Base-by-base conservation (phyloP, 2,329 filamentous ascomycete genomes). In the Aspergillus brasiliensis region DNA sequence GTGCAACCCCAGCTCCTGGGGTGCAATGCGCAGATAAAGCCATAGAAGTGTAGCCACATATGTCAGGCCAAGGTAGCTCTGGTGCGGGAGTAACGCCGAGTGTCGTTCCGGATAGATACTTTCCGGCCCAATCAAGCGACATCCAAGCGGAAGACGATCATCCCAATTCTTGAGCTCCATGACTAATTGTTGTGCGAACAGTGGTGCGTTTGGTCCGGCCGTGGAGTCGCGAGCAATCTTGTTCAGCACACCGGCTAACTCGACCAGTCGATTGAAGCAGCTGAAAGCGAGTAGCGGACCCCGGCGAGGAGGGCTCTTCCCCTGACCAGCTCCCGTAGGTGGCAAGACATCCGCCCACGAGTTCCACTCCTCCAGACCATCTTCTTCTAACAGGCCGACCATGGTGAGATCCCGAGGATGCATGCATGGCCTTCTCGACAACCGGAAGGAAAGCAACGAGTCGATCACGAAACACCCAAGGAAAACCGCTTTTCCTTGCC, bases 281-380 rank as follows among this genome's bases (percentile, higher is more conserved):
- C 83, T 86, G 19, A 83, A 68, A 23, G 79, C 75, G 31, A 80
- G 74, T 2, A 81, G 71, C 10, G 77, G 78, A 17, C 77, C 74
- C 54, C 72, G 70, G 5, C 67, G 71, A 10, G 74, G 74, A 5
- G 70, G 56, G 57, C 68, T 71, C 25, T 68, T 71, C 5, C 62
- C 65, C 27, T 70, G 65, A n/a, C 64, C 51, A 56, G 65, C 66
- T n/a, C 68, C 72, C 25, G 52, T 73, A 34, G 63, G 74, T 66
- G 67, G 75, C 65, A 77, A 58, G 11, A 76, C 72, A 46, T 86
- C 84, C 4, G 80, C 78, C 89, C 89, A 92, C 0, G 87, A 86
- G 62, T 89, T 87, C 89, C 89, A 91, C 74, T 91, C 88, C 67
- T 91, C 89, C 15, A 88, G 75, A 1, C 87, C 87, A 64, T 90